These are phyloP conservation scores for Cladosporium sp. DNA, from an alignment of 2,329 filamentous ascomycete species.

Conservation along the genomic window DNA sequence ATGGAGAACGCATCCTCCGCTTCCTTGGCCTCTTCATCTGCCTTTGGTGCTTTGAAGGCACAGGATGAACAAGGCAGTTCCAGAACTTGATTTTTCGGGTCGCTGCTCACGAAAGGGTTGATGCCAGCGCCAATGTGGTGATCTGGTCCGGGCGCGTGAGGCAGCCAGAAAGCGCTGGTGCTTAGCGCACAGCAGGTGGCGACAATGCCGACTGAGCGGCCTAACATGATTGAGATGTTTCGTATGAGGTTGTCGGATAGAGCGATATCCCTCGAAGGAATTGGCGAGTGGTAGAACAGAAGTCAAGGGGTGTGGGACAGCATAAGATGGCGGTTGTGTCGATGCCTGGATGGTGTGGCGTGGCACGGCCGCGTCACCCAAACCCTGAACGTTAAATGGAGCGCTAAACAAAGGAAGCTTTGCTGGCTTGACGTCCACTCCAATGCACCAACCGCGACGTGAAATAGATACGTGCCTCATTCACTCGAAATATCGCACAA, in stretches of 20 bases:
- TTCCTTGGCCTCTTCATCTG: slow-evolving; percentile 20
- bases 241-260: neutral
- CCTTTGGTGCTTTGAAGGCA: slow-evolving; percentile 37
- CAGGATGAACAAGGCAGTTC: slow-evolving; percentile 54
- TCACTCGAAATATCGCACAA: no score
- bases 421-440: no score
- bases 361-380: no score
- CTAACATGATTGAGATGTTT: neutral
- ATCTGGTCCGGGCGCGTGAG: slow-evolving; percentile 45
- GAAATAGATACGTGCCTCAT: no score
- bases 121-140: neutral
- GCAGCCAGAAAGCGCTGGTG: slow-evolving; percentile 49
- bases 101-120: slow-evolving; percentile 27
- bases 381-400: no score
- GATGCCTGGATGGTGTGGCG: neutral
- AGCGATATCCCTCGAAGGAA: neutral
- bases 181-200: slow-evolving; percentile 26
- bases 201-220: slow-evolving; percentile 14
- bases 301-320: neutral
- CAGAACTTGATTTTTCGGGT: slow-evolving; percentile 41
- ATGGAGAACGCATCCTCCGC: slow-evolving; percentile 26
- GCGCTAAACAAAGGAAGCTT: no score
- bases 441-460: no score
- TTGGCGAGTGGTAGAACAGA: neutral
- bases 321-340: neutral